Evolutionary conservation across 176 grass and related monocot genomes (phyloP), one percentile per base, ranked within the genome.

Genomic region (Eragrostis nindensis): DNA sequence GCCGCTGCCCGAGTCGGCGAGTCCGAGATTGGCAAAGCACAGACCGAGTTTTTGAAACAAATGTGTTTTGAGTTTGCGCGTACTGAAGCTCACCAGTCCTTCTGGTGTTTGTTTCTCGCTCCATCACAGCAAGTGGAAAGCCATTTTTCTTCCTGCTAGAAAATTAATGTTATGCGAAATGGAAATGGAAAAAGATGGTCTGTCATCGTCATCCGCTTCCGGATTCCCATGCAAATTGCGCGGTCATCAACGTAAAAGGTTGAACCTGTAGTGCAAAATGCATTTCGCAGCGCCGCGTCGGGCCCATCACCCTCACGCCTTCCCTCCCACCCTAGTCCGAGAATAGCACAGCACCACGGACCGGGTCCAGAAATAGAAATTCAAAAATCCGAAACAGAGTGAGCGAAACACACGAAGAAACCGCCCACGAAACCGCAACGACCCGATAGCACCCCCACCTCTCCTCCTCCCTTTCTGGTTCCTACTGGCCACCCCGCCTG

Each of bases 401-500:
- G 57, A 8, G 18, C 18, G 11, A 16, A 10, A 44, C 43, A 14
- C 76, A 64, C 60, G 53, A 26, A 53, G n/a, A n/a, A n/a, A 32
- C 44, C 87, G 7, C 73, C 62, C 53, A 70, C 38, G 70, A 74
- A 49, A 65, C 46, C 57, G 56, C 56, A 81, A 52, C 71, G 73
- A 57, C 87, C 63, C 54, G 68, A 75, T 80, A 68, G 70, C 52
- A 44, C n/a, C 62, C 9, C 83, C 47, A 8, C 39, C 68, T 18
- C 64, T 15, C 21, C 71, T 36, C 22, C 38, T 36, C 42, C 75
- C 62, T 55, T 48, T 38, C 70, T 47, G n/a, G 13, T 18, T 45
- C 69, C 82, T 66, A 73, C 82, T 88, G 67, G 45, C 67, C 66
- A 44, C n/a, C 67, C 18, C n/a, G n/a, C n/a, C n/a, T n/a, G n/a